Percentiles rank a stretch among this genome's conserved stretches.
Evolutionary conservation across 345 rosid species (phyloP).

Genomic region (Eucalyptus urophylla): DNA sequence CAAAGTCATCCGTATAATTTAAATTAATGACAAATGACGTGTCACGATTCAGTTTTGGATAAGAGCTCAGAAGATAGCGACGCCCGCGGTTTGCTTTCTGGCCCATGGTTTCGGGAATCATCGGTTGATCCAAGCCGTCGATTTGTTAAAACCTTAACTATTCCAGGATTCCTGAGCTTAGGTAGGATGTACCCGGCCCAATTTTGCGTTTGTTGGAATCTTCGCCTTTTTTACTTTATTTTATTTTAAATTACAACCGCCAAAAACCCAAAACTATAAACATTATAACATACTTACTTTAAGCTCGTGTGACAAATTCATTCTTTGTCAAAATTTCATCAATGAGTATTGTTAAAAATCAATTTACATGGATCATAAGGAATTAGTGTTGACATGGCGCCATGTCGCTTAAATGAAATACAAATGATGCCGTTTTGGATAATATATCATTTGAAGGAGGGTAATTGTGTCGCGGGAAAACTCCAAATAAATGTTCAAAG

Average conservation of each 20-base stretch:
- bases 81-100: conserved; percentile 7
- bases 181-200: neutral
- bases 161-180: neutral
- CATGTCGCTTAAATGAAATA: too few relatives aligned
- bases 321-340: neutral
- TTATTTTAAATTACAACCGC: too few relatives aligned
- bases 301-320: too few relatives aligned
- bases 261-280: neutral
- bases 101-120: neutral
- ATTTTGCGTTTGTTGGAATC: neutral
- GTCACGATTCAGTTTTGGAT: neutral
- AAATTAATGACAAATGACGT: neutral
- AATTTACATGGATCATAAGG: too few relatives aligned
- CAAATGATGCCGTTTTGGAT: too few relatives aligned
- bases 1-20: neutral
- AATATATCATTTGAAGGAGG: too few relatives aligned
- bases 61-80: neutral
- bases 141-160: neutral
- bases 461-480: neutral
- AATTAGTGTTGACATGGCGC: too few relatives aligned
- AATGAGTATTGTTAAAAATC: neutral
- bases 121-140: neutral
- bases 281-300: too few relatives aligned
- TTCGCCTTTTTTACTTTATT: neutral
- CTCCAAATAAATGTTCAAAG: too few relatives aligned